Evolutionary conservation across 176 grass and related monocot genomes (phyloP).

Genomic region (Triticum urartu): DNA sequence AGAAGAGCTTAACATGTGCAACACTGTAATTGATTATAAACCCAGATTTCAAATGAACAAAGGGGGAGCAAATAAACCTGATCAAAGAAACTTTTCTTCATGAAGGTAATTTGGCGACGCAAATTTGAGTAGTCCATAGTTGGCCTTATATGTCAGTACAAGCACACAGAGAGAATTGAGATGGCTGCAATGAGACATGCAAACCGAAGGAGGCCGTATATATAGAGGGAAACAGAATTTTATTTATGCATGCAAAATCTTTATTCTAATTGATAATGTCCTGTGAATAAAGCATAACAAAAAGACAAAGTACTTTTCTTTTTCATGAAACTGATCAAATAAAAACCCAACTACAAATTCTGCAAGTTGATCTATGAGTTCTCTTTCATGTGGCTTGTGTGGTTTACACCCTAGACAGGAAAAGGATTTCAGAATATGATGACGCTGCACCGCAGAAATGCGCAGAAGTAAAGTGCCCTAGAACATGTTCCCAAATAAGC

Average conservation of each 20-base stretch:
- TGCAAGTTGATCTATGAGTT: conserved; percentile 40
- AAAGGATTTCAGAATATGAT: conserved; percentile 31
- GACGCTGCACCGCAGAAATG: conserved; percentile 15
- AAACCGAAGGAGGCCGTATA: conserved; percentile 30
- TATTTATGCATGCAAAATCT: conserved; percentile 47
- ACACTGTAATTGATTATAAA: not conserved
- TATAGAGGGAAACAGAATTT: conserved; percentile 42
- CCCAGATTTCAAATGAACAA: conserved; percentile 1
- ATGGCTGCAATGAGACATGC: conserved; percentile 35
- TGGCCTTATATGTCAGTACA: conserved; percentile 25
- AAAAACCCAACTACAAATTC: conserved; percentile 35
- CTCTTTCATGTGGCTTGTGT: conserved; percentile 15
- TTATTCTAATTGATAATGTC: conserved; percentile 60
- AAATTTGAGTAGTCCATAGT: conserved; percentile 57
- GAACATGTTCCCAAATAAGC: conserved; percentile 32
- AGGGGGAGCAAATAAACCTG: conserved; percentile 43
- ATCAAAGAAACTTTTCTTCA: conserved; percentile 87
- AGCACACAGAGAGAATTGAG: conserved; percentile 24
- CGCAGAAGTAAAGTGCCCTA: not conserved
- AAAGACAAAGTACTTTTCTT: conserved; percentile 36
- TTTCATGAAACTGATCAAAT: conserved; percentile 27
- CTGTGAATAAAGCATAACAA: conserved; percentile 54
- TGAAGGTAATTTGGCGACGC: conserved; percentile 39
- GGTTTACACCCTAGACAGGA: conserved; percentile 29
- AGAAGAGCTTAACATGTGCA: not conserved